phyloP scores from a whole-genome alignment of 2,329 filamentous ascomycete genomes.

The Rhytidhysteron rufulum region DNA sequence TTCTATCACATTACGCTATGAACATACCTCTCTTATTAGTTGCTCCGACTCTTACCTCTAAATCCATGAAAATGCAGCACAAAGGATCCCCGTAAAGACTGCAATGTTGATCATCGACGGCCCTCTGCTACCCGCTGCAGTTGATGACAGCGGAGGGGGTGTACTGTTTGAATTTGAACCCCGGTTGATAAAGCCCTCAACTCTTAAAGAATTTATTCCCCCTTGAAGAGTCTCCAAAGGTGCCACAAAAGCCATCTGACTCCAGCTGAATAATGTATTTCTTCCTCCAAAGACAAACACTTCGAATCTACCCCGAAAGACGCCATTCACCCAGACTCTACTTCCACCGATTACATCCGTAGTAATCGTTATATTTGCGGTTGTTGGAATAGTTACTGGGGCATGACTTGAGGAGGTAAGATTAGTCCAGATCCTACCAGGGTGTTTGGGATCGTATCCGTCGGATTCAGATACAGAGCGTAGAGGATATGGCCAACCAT shows the following conservation, averaged over 20 bases:
- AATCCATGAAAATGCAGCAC: too few species aligned
- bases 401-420: slow-evolving; percentile 46
- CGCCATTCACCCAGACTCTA: slow-evolving; percentile 46
- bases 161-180: background rate
- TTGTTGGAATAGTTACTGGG: slow-evolving; percentile 25
- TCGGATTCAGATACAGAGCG: slow-evolving; percentile 42
- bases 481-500: slow-evolving; percentile 48
- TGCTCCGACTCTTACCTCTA: too few species aligned
- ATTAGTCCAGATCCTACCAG: slow-evolving; percentile 53
- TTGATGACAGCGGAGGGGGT: too few species aligned
- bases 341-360: slow-evolving; percentile 47
- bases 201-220: slow-evolving; percentile 14
- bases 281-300: slow-evolving; percentile 53
- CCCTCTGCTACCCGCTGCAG: too few species aligned
- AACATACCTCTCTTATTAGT: too few species aligned
- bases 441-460: slow-evolving; percentile 45
- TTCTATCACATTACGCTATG: too few species aligned
- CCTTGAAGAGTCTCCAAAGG: slow-evolving; percentile 39
- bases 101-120: too few species aligned
- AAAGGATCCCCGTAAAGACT: too few species aligned
- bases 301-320: slow-evolving; percentile 50
- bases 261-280: slow-evolving; percentile 52
- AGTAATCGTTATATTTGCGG: slow-evolving; percentile 36
- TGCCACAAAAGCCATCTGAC: slow-evolving; percentile 55
- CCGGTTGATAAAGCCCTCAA: background rate